Evolutionary conservation across 2,329 filamentous ascomycete genomes (phyloP).

Genomic region (Venturiaceae sp.): DNA sequence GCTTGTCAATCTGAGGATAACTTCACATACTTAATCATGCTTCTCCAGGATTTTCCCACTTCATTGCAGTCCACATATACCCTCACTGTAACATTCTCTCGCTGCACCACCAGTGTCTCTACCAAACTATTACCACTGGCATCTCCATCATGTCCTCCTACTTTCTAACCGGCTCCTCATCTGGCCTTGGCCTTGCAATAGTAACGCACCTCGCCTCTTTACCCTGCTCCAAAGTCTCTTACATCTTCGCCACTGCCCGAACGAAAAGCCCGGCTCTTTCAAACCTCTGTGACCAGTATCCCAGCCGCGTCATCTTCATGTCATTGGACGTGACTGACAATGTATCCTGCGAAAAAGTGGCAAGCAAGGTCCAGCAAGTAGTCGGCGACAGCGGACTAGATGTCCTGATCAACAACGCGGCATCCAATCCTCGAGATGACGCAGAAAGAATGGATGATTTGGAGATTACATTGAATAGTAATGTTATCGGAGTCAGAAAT

Average conservation of each 20-base stretch:
- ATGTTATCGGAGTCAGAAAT: constrained; percentile 29
- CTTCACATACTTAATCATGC: too few species aligned
- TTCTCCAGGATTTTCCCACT: too few species aligned
- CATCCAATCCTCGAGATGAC: background rate
- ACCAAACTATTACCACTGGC: background rate
- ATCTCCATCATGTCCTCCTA: background rate
- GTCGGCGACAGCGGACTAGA: constrained; percentile 33
- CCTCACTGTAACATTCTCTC: background rate
- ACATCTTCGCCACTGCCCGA: constrained; percentile 3
- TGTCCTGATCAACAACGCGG: constrained; percentile 38
- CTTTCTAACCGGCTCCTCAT: background rate
- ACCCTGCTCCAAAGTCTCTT: background rate
- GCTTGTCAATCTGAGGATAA: too few species aligned
- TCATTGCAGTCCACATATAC: background rate
- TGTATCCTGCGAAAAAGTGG: constrained; percentile 25
- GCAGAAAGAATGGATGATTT: constrained; percentile 15
- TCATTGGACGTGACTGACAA: constrained; percentile 27
- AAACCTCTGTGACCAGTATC: background rate
- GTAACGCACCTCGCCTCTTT: background rate
- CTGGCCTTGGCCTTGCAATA: background rate
- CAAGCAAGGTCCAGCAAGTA: constrained; percentile 19
- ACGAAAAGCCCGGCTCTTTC: background rate
- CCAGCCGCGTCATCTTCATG: constrained; percentile 26
- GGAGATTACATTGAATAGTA: constrained; percentile 20
- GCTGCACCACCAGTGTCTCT: background rate